These are phyloP conservation scores for Xylariomycetidae sp. DNA, from an alignment of 2,329 filamentous ascomycete species.

Conservation along the genomic window DNA sequence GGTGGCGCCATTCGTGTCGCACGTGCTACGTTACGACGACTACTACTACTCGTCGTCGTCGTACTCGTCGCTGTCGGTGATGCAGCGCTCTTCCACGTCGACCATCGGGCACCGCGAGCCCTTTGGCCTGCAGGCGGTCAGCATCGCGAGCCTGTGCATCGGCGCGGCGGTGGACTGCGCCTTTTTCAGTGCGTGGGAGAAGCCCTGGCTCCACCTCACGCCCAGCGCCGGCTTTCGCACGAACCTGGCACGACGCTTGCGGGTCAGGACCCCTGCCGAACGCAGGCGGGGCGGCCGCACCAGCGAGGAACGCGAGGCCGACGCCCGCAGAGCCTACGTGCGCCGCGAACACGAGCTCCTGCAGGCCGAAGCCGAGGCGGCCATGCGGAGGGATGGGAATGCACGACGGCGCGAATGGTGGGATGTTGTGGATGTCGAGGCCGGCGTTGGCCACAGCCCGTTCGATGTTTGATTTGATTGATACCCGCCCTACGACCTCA, in stretches of 20 bases:
- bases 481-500: no score
- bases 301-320: constrained; percentile 46
- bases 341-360: constrained; percentile 42
- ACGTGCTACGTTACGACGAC: constrained; percentile 52
- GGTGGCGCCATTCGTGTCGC: constrained; percentile 63
- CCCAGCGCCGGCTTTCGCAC: constrained; percentile 28
- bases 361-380: constrained; percentile 12
- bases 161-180: constrained; percentile 64
- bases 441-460: no score
- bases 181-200: constrained; percentile 64
- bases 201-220: constrained; percentile 62
- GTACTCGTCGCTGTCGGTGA: neutral
- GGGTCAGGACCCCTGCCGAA: constrained; percentile 8
- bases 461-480: no score
- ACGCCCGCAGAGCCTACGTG: constrained; percentile 40
- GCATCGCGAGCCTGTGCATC: constrained; percentile 52
- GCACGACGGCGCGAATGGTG: constrained; percentile 31
- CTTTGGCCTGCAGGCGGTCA: constrained; percentile 48
- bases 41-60: neutral
- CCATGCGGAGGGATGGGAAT: constrained; percentile 9
- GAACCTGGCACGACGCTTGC: constrained; percentile 18
- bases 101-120: constrained; percentile 33
- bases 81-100: neutral
- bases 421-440: constrained; percentile 27
- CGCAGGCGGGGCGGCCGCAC: constrained; percentile 34